These are phyloP conservation scores for Diaporthe aspalathi DNA, from an alignment of 2,329 filamentous ascomycete genomes.

Conservation along the genomic window DNA sequence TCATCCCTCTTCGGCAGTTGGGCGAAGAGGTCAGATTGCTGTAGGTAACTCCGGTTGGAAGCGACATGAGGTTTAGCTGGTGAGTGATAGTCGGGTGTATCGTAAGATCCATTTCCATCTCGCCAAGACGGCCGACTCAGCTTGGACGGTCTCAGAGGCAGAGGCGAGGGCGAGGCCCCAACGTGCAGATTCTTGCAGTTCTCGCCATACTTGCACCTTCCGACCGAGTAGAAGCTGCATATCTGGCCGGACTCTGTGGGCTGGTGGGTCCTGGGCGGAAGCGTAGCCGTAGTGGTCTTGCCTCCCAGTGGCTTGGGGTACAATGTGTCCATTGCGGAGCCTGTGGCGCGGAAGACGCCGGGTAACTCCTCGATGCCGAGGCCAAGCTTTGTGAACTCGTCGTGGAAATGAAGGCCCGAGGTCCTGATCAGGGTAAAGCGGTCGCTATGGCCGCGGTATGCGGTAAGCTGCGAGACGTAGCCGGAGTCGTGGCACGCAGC, in stretches of 20 bases:
- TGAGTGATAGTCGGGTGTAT: conserved; percentile 25
- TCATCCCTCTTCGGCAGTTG: conserved; percentile 43
- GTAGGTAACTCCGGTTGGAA: conserved; percentile 23
- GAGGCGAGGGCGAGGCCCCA: conserved; percentile 20
- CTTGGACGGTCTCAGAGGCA: conserved; percentile 13
- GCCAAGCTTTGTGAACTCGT: conserved; percentile 63
- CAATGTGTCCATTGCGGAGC: conserved; percentile 33
- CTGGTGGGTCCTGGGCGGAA: conserved; percentile 17
- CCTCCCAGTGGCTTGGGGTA: conserved; percentile 28
- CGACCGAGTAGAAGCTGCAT: conserved; percentile 45
- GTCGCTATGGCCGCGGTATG: conserved; percentile 60
- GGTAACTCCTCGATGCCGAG: conserved; percentile 63
- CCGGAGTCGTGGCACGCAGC: conserved; percentile 71
- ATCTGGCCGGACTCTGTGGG: conserved; percentile 39
- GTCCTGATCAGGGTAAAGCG: conserved; percentile 66
- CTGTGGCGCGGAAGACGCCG: conserved; percentile 58
- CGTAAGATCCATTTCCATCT: conserved; percentile 32
- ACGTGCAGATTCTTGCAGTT: conserved; percentile 46
- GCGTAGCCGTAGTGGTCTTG: conserved; percentile 7
- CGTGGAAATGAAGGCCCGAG: conserved; percentile 59
- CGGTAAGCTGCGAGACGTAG: conserved; percentile 67
- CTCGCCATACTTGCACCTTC: conserved; percentile 48
- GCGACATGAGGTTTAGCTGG: conserved; percentile 27
- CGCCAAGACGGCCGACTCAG: conserved; percentile 28
- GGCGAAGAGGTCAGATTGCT: conserved; percentile 27